Percentiles rank a stretch among this genome's conserved stretches.
These are phyloP conservation scores for Hippophae gyantsensis DNA, from an alignment of 306 rosid genomes.

Conservation along the genomic window DNA sequence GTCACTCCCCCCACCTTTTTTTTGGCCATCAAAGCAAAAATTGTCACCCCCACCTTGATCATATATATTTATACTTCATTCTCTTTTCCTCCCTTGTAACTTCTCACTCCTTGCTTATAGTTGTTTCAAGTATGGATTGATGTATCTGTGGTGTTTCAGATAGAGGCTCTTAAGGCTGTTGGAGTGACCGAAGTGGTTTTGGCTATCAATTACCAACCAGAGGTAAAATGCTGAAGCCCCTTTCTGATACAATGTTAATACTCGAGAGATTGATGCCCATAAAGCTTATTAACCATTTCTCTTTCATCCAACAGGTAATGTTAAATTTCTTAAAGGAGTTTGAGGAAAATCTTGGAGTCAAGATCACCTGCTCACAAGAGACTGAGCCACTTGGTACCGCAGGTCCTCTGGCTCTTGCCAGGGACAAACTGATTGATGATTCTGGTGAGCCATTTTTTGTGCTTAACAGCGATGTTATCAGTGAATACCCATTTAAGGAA, in stretches of 20 bases:
- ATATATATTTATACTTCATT: not conserved
- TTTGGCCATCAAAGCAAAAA: no score
- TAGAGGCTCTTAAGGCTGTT: slow-evolving; percentile 89
- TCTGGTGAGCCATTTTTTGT: slow-evolving; percentile 94
- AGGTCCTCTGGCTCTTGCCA: slow-evolving; percentile 97
- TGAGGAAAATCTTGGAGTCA: slow-evolving; percentile 80
- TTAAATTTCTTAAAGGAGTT: slow-evolving; percentile 89
- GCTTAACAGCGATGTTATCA: slow-evolving; percentile 97
- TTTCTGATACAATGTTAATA: slow-evolving; percentile 4
- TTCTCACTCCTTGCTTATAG: not conserved
- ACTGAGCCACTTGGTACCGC: slow-evolving; percentile 99
- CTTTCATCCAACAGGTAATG: slow-evolving; percentile 62
- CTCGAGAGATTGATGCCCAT: slow-evolving; percentile 10
- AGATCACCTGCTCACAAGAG: slow-evolving; percentile 98
- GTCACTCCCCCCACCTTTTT: no score
- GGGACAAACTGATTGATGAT: slow-evolving; percentile 76
- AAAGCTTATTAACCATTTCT: slow-evolving; percentile 13
- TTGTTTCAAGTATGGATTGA: slow-evolving; percentile 8
- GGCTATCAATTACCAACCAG: slow-evolving; percentile 99
- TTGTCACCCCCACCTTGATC: no score
- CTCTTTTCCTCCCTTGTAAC: no score
- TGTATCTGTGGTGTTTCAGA: slow-evolving; percentile 41
- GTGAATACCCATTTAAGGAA: slow-evolving; percentile 84
- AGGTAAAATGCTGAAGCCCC: slow-evolving; percentile 36
- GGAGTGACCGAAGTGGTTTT: slow-evolving; percentile 94